Evolutionary conservation across 176 grass and related monocot species (phyloP), one percentile per base, ranked within the genome.

Genomic region (Oryza nivara): DNA sequence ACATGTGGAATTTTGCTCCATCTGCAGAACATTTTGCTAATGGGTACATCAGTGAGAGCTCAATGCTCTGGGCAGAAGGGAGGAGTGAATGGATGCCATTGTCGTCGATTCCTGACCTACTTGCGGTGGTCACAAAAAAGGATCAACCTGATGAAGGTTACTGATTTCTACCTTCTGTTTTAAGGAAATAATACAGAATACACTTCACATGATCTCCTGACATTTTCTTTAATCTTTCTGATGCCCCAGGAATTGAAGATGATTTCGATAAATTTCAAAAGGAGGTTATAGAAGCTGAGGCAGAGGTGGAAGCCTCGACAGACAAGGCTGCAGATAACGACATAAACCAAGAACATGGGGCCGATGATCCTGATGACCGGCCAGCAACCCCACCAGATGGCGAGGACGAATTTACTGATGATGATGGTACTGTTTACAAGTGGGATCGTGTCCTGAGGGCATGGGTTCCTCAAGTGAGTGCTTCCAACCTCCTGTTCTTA

Each of bases 381-480:
- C 89, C 96, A 44, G 71, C 83, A 22, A 92, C 96, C 63, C 91
- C 96, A 65, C 96, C 96, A 16, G 93, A 94, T 83, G 96, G 93
- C 2, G 93, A 94, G 83, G 84, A 99, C 52, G 96, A 99, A 85
- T 99, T 99, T 75, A 99, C 93, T 66, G 96, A 99, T 78, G 93
- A 99, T 73, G 91, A 99, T 49, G 96, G 96, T 56, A 95, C 91
- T 49, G 81, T 92, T 83, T 99, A 96, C 84, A 95, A 99, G 77
- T 99, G 96, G 96, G 93, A 99, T 65, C 81, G 81, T 71, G 48
- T n/a, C 11, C 79, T 95, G 76, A 88, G 88, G 86, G 93, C 86
- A 86, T 96, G 92, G 93, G 93, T 89, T 95, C 96, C 96, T 80
- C 96, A 98, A 91, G 96, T 96, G 84, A 96, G 93, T 94, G 35